phyloP scores from a whole-genome alignment of 1,284 basidiomycete genomes.

The Ceratorhiza oryzae-sativae region DNA sequence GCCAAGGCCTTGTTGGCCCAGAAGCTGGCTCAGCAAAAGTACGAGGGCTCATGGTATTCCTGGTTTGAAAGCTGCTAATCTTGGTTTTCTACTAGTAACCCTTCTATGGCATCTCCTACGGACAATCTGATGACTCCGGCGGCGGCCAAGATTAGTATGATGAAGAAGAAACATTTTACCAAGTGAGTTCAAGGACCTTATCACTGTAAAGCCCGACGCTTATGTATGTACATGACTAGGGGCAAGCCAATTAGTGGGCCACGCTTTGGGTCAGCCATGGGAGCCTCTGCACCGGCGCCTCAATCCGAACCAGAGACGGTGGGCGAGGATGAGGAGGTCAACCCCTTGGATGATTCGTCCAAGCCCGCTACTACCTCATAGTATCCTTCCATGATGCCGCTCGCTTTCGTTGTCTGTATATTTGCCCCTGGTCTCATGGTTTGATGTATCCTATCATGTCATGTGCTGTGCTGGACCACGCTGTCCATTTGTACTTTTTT shows the following conservation, averaged over 20 bases:
- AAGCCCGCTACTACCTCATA: background rate
- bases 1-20: conserved; percentile 86
- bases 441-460: conserved; percentile 19
- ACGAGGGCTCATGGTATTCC: conserved; percentile 49
- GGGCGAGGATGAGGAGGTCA: conserved; percentile 12
- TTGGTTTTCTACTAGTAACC: no score
- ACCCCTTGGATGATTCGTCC: background rate
- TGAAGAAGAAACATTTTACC: conserved; percentile 89
- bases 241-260: conserved; percentile 39
- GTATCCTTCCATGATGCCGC: background rate
- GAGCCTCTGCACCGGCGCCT: conserved; percentile 17
- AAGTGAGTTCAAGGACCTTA: conserved; percentile 65
- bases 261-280: conserved; percentile 15
- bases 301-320: conserved; percentile 16
- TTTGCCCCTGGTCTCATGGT: conserved; percentile 4
- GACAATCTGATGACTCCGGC: conserved; percentile 92
- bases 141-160: conserved; percentile 85
- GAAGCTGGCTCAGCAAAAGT: conserved; percentile 85
- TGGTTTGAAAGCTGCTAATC: no score
- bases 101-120: conserved; percentile 85
- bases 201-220: background rate
- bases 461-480: conserved; percentile 12
- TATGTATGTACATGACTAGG: background rate
- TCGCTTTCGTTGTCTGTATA: background rate
- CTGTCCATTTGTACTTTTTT: conserved; percentile 33